A percentile compares a stretch with the other conserved stretches of the same genome.
phyloP scores from a whole-genome alignment of 306 rosid species.

The Trifolium pratense region DNA sequence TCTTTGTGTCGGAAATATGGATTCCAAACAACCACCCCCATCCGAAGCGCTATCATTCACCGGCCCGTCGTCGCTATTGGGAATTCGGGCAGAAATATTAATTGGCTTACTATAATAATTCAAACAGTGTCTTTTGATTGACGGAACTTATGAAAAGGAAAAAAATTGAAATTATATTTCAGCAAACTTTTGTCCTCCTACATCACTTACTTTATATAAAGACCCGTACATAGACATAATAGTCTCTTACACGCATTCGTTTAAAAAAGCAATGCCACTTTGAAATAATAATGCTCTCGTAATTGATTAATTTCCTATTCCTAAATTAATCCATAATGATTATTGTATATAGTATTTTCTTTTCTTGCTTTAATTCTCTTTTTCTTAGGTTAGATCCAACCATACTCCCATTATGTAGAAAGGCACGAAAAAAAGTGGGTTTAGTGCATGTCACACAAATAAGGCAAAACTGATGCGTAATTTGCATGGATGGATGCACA shows the following conservation, averaged over 20 bases:
- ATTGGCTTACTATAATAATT: neutral
- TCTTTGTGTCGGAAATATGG: too few species aligned
- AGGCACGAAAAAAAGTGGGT: slow-evolving; percentile 38
- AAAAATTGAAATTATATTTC: neutral
- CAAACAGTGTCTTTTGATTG: too few species aligned
- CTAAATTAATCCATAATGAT: neutral
- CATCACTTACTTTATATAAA: slow-evolving; percentile 3
- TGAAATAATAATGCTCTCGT: slow-evolving; percentile 33
- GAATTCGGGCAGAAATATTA: too few species aligned
- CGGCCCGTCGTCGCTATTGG: too few species aligned
- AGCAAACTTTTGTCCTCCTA: neutral
- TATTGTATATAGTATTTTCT: neutral
- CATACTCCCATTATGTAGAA: slow-evolving; percentile 30
- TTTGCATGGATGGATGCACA: slow-evolving; percentile 32
- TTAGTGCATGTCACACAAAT: slow-evolving; percentile 45
- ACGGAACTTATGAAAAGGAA: too few species aligned
- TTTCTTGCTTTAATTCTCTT: slow-evolving; percentile 20
- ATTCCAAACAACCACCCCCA: too few species aligned
- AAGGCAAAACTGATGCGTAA: slow-evolving; percentile 3
- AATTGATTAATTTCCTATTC: slow-evolving; percentile 6
- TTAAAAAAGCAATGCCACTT: too few species aligned
- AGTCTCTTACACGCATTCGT: too few species aligned
- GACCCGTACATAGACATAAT: neutral
- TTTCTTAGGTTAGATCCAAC: slow-evolving; percentile 37
- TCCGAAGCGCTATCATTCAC: too few species aligned